A percentile compares a stretch with the other conserved stretches of the same genome.
These are phyloP conservation scores for Raphanus raphanistrum DNA, from an alignment of 345 rosid species.

Conservation along the genomic window DNA sequence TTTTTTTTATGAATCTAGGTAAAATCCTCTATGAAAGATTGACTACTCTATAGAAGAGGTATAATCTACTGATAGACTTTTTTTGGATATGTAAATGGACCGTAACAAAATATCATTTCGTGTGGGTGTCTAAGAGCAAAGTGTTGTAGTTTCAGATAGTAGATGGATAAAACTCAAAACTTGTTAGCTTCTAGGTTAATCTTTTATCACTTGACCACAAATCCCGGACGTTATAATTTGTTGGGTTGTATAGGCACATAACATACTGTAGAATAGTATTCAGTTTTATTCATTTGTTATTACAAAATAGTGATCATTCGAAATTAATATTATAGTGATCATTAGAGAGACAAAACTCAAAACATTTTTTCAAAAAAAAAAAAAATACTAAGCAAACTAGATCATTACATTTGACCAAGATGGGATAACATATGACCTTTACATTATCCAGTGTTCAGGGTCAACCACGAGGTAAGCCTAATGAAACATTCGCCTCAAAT, in stretches of 20 bases:
- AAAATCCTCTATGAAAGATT: too few relatives aligned
- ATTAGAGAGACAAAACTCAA: too few relatives aligned
- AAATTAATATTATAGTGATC: too few relatives aligned
- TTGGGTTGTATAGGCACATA: background rate
- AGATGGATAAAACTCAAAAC: background rate
- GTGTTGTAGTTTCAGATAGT: background rate
- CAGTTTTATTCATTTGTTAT: background rate
- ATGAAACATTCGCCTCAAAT: too few relatives aligned
- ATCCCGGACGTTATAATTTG: too few relatives aligned
- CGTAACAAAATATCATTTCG: background rate
- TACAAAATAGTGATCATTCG: too few relatives aligned
- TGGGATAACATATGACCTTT: background rate
- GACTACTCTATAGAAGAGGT: too few relatives aligned
- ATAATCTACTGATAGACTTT: too few relatives aligned
- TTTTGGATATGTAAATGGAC: background rate
- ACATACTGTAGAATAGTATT: background rate
- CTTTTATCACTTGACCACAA: too few relatives aligned
- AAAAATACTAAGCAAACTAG: background rate
- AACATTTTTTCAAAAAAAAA: too few relatives aligned
- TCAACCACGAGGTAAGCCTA: too few relatives aligned
- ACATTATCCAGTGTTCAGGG: background rate
- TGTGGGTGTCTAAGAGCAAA: background rate
- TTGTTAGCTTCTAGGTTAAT: too few relatives aligned
- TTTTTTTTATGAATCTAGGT: background rate
- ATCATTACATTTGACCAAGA: background rate